These are phyloP conservation scores for Kluyveromyces wickerhamii DNA, from an alignment of 805 yeast genomes.

Conservation along the genomic window DNA sequence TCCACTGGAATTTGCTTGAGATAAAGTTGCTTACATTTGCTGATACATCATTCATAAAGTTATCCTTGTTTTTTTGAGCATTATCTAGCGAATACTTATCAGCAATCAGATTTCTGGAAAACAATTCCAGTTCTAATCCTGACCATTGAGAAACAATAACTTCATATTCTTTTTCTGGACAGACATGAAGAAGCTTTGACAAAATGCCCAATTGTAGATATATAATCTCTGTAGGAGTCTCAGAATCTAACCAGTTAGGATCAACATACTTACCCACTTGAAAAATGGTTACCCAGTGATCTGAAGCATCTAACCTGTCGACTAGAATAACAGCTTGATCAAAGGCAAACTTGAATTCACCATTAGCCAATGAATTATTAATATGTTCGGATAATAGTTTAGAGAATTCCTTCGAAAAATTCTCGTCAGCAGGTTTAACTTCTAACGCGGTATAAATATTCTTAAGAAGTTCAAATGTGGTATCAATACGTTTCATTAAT, in stretches of 20 bases:
- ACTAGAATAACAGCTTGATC: constrained; percentile 35
- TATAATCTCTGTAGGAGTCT: constrained; percentile 33
- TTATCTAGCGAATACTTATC: constrained; percentile 17
- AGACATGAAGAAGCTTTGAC: constrained; percentile 41
- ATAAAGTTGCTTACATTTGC: constrained; percentile 36
- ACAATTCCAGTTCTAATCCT: constrained; percentile 35
- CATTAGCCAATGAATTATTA: constrained; percentile 56
- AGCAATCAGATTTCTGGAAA: constrained; percentile 25
- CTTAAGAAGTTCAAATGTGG: constrained; percentile 34
- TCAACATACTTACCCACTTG: constrained; percentile 59
- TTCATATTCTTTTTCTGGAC: constrained; percentile 48
- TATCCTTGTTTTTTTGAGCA: constrained; percentile 1
- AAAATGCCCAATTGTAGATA: constrained; percentile 47
- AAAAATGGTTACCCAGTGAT: constrained; percentile 63
- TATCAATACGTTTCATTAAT: constrained; percentile 39
- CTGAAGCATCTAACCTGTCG: constrained; percentile 18
- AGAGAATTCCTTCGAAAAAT: constrained; percentile 10
- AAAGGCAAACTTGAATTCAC: constrained; percentile 55
- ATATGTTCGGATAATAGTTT: constrained; percentile 44
- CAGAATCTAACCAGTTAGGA: constrained; percentile 37
- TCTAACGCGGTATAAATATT: constrained; percentile 37
- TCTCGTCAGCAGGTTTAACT: constrained; percentile 9
- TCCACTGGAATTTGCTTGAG: constrained; percentile 46
- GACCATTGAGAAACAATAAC: constrained; percentile 60
- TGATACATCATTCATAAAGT: constrained; percentile 10